Conservation (phyloP, 305 asterid genomes). For the Rubia peregrina region DNA sequence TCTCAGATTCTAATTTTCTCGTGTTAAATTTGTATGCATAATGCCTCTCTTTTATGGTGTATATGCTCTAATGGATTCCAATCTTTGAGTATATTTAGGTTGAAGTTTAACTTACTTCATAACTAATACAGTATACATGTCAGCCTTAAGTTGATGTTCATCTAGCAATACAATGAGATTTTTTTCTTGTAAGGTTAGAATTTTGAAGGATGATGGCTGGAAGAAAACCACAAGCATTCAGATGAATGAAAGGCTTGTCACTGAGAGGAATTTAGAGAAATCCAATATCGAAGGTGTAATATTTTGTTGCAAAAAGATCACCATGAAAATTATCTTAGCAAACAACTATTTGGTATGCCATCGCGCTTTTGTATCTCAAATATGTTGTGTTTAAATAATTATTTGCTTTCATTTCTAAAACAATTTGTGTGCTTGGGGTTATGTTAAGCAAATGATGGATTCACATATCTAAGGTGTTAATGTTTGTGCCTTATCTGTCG, state of each 20-base stretch:
- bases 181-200: conserved; percentile 19
- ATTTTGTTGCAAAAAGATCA: conserved; percentile 59
- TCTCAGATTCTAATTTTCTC: too few species aligned
- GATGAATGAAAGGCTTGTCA: conserved; percentile 10
- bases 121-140: not conserved
- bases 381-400: not conserved
- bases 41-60: too few species aligned
- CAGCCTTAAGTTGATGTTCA: not conserved
- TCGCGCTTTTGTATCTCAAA: too few species aligned
- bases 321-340: conserved; percentile 46
- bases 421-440: too few species aligned
- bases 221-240: conserved; percentile 22
- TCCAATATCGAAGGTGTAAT: conserved; percentile 66
- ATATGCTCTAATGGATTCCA: not conserved
- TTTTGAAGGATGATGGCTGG: conserved; percentile 39
- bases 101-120: not conserved
- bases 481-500: too few species aligned
- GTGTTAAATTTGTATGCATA: too few species aligned
- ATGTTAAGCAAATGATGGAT: too few species aligned
- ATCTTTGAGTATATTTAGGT: not conserved
- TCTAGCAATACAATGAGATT: not conserved
- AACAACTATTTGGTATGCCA: conserved; percentile 59
- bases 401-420: not conserved
- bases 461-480: too few species aligned
- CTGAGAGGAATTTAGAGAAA: conserved; percentile 39